These are phyloP conservation scores for Phytophthora tubulina DNA, from an alignment of 352 stramenopile species.

Conservation along the genomic window DNA sequence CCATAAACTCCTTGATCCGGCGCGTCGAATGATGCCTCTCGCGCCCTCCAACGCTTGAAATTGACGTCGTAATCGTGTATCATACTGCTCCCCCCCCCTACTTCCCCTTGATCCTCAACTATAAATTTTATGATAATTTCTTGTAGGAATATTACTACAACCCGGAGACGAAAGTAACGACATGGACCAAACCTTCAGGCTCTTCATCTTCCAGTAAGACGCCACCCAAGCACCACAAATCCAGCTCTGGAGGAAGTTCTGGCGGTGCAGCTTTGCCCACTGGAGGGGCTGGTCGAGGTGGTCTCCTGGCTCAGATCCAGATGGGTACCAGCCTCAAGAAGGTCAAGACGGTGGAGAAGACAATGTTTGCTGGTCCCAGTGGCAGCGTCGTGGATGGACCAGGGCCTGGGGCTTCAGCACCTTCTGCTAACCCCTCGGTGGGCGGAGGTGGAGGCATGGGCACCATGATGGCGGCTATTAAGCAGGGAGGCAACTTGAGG, in stretches of 20 bases:
- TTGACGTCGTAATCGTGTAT: constrained; percentile 2
- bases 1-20: neutral
- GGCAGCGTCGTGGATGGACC: constrained; percentile 1
- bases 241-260: constrained; percentile 28
- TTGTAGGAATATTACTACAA: constrained; percentile 93
- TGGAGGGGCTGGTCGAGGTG: constrained; percentile 55
- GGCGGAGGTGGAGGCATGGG: constrained; percentile 60
- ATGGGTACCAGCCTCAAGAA: constrained; percentile 82
- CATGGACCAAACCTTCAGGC: constrained; percentile 73
- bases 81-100: neutral
- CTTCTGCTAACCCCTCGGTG: constrained; percentile 24
- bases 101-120: neutral
- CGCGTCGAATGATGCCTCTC: constrained; percentile 2
- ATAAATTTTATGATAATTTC: constrained; percentile 9
- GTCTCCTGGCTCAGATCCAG: constrained; percentile 78
- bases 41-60: neutral
- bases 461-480: constrained; percentile 81
- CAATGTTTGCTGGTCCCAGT: constrained; percentile 53
- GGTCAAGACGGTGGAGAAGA: constrained; percentile 77
- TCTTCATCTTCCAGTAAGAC: constrained; percentile 42
- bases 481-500: constrained; percentile 71
- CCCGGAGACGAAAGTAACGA: constrained; percentile 88
- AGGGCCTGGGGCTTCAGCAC: constrained; percentile 11
- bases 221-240: constrained; percentile 54
- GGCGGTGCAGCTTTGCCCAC: constrained; percentile 16